phyloP scores from a whole-genome alignment of 257 asterid species.

The Rubia yunnanensis region DNA sequence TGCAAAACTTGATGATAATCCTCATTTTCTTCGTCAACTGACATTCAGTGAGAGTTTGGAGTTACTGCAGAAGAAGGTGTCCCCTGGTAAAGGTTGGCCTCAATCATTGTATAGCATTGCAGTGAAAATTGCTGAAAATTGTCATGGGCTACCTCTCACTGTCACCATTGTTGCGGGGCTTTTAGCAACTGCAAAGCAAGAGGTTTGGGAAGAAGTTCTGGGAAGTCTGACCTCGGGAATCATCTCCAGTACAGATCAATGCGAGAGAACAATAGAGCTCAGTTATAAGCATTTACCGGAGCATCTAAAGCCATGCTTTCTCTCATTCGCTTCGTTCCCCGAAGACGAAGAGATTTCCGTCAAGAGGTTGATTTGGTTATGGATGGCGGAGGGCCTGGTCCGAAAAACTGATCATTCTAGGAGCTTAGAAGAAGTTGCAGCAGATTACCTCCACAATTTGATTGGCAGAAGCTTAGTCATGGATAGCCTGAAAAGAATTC shows the following conservation, averaged over 20 bases:
- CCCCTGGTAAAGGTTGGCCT: background rate
- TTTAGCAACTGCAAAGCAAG: background rate
- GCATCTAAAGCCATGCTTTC: slow-evolving; percentile 2
- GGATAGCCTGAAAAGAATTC: background rate
- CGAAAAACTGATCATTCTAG: background rate
- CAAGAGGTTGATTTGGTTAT: background rate
- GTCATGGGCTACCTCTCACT: background rate
- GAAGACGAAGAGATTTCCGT: background rate
- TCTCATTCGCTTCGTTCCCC: slow-evolving; percentile 1
- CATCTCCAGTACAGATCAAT: background rate
- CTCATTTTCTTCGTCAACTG: background rate
- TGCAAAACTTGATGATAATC: background rate
- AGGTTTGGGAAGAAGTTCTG: background rate
- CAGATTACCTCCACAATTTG: background rate
- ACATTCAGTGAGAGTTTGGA: background rate
- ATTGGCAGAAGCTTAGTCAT: background rate
- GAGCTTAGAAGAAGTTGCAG: slow-evolving; percentile 11
- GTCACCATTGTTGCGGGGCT: background rate
- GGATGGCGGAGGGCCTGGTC: slow-evolving; percentile 10
- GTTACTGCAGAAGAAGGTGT: background rate
- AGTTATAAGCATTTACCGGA: slow-evolving; percentile 11
- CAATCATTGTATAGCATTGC: background rate
- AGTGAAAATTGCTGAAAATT: background rate
- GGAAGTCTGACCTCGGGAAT: background rate
- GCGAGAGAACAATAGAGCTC: background rate